Evolutionary conservation across 2,329 filamentous ascomycete species (phyloP).

Genomic region (Fusarium sp.): DNA sequence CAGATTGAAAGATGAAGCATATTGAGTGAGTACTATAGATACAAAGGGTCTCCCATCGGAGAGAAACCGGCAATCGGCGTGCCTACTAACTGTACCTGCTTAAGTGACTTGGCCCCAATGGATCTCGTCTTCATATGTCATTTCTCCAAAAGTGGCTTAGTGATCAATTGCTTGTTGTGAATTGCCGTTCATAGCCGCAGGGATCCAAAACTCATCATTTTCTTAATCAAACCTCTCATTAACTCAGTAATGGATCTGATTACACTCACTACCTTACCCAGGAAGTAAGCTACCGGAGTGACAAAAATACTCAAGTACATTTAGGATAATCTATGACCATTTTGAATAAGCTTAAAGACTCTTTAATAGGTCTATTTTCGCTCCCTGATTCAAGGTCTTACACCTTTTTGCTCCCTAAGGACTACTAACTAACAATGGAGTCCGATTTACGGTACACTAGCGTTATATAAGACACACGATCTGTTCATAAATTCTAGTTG

Average conservation of each 20-base stretch:
- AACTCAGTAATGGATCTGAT: too few species aligned
- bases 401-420: too few species aligned
- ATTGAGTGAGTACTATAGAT: background rate
- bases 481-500: background rate
- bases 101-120: conserved; percentile 28
- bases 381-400: too few species aligned
- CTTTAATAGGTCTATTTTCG: too few species aligned
- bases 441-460: too few species aligned
- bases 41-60: conserved; percentile 20
- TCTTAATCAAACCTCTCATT: background rate
- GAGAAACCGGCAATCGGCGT: conserved; percentile 42
- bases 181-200: conserved; percentile 42
- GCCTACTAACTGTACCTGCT: conserved; percentile 25
- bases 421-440: too few species aligned
- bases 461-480: background rate
- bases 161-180: background rate
- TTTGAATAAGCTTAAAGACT: too few species aligned
- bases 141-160: conserved; percentile 23
- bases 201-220: background rate
- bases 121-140: conserved; percentile 38
- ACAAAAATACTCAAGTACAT: too few species aligned
- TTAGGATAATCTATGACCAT: too few species aligned
- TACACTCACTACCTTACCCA: too few species aligned
- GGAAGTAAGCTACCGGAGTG: too few species aligned
- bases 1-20: background rate